Conservation (phyloP, 179 eudicot species). For the Amaranthus tricolor region DNA sequence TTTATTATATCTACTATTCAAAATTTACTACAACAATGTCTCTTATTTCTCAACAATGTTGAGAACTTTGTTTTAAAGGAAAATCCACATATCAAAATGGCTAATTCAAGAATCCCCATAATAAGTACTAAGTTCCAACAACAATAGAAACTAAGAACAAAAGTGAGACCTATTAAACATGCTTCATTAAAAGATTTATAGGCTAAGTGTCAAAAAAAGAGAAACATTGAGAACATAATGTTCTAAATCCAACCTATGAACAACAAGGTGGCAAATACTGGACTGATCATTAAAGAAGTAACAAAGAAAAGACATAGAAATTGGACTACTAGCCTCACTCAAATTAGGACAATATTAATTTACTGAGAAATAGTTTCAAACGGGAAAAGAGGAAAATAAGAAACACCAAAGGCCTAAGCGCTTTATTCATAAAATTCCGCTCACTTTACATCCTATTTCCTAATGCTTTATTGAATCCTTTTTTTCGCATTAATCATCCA, state of each 20-base stretch:
- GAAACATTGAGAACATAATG: background rate
- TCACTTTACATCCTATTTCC: background rate
- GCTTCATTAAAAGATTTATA: background rate
- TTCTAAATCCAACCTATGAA: too few species aligned
- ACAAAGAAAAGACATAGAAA: too few species aligned
- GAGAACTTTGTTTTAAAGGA: background rate
- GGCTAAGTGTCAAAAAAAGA: background rate
- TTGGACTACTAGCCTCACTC: background rate
- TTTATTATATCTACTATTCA: background rate
- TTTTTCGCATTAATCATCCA: too few species aligned
- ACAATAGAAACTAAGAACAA: background rate
- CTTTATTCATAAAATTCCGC: background rate
- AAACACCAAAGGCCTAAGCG: background rate
- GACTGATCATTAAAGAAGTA: too few species aligned
- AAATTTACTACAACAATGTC: background rate
- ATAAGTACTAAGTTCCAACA: background rate
- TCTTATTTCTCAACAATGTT: background rate
- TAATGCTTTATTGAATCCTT: too few species aligned
- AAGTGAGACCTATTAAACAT: background rate
- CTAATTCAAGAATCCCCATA: background rate
- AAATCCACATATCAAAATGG: background rate
- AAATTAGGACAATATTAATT: background rate
- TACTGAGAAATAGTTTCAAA: background rate
- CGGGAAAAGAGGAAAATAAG: background rate
- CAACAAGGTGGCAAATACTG: too few species aligned